Base-by-base conservation (phyloP, 495 filamentous ascomycete genomes). In the Polyplosphaeria fusca region DNA sequence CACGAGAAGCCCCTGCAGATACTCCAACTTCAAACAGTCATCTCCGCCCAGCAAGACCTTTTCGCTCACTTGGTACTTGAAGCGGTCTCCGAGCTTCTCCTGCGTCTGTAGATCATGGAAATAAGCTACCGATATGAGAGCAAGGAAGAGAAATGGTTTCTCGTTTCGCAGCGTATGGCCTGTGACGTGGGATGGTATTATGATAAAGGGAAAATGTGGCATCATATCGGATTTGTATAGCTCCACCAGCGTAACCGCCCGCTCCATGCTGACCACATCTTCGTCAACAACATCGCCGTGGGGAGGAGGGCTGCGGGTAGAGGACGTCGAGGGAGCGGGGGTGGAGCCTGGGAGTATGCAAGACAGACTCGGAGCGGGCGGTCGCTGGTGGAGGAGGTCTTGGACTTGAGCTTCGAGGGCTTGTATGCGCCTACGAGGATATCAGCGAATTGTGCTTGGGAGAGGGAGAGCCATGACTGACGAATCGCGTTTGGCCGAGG, bases 201-300 rank as follows among this genome's bases (percentile, higher is more conserved):
- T 37, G 27, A 63, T 32, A 19, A 57, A 63, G 13, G 59, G 59
- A 19, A 63, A 63, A 24, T 63, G 59, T 4, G 59, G 52, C 52
- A 57, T 63, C 52, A 63, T 57, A 5, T 57, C 52, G 32, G 53
- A 47, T 53, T 57, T 63, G 59, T 57, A 63, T 47, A 57, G 18
- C 13, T 63, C 39, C 13, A 63, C 52, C 26, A 63, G 30, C 11
- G 52, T 57, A 13, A 57, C 53, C 1, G 59, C 59, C 13, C 19
- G 38, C 47, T 63, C 59, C n/a, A 42, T 43, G 1, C 47, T 47
- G 22, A 63, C 5, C 2, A 63, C 47, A 14, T 47, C 59, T 32
- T 47, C 52, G 25, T 58, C 52, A 37, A 63, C 32, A 22, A 63
- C 45, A 26, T 57, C 59, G 47, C 41, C 52, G 37, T 1, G 30